Percentiles rank a stretch among this genome's conserved stretches.
phyloP scores from a whole-genome alignment of 2,329 filamentous ascomycete genomes.

The Cordyceps tenuipes region DNA sequence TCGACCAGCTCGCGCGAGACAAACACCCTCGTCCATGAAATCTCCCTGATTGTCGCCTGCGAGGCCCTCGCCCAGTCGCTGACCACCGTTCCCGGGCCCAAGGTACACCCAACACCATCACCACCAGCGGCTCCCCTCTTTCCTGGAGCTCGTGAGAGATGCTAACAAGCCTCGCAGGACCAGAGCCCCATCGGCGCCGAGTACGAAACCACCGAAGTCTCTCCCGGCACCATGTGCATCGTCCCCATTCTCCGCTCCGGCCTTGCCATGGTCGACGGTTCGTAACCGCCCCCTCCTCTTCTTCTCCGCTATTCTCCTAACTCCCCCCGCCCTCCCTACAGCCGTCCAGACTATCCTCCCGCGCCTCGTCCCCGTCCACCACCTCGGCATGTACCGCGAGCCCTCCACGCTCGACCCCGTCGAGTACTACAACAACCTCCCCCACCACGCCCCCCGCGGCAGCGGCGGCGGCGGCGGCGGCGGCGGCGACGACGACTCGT shows the following conservation, averaged over 20 bases:
- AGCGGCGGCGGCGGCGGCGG: conserved; percentile 33
- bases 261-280: conserved; percentile 81
- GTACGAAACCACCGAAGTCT: conserved; percentile 58
- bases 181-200: conserved; percentile 69
- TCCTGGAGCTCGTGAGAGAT: background rate
- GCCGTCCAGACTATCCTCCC: conserved; percentile 80
- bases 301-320: background rate
- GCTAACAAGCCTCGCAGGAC: conserved; percentile 42
- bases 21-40: conserved; percentile 76
- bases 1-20: conserved; percentile 65
- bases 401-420: conserved; percentile 79
- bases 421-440: conserved; percentile 97
- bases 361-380: conserved; percentile 71
- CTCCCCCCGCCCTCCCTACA: too few relatives aligned
- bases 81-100: conserved; percentile 47
- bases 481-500: conserved; percentile 25
- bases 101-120: conserved; percentile 41
- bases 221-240: conserved; percentile 63
- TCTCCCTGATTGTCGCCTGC: conserved; percentile 70
- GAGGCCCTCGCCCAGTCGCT: conserved; percentile 68
- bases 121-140: background rate
- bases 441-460: conserved; percentile 51
- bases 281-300: conserved; percentile 14
- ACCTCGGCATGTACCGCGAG: conserved; percentile 91
- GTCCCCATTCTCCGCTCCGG: conserved; percentile 91